Evolutionary conservation across 805 yeast genomes (phyloP), one percentile per base, ranked within the genome.

Genomic region (Metschnikowia orientalis): DNA sequence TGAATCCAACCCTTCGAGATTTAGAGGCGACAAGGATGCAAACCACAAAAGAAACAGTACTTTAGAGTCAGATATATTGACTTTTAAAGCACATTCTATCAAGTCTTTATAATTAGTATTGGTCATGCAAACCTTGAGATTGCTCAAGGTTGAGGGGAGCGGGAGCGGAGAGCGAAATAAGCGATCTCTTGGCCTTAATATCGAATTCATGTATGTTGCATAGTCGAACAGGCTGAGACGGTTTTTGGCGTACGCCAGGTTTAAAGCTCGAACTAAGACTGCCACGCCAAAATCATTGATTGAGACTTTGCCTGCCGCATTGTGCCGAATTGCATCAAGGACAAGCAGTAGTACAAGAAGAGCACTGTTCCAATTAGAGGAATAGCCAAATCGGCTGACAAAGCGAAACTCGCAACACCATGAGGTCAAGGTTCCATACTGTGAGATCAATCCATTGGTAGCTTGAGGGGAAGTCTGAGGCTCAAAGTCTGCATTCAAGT

Each of bases 321-420:
- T n/a, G n/a, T n/a, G n/a, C n/a, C n/a, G n/a, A n/a, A n/a, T n/a
- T n/a, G n/a, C n/a, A n/a, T n/a, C n/a, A n/a, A n/a, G n/a, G n/a
- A n/a, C n/a, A n/a, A n/a, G n/a, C n/a, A n/a, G n/a, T n/a, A n/a
- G n/a, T n/a, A n/a, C n/a, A n/a, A n/a, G n/a, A n/a, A n/a, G n/a
- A n/a, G n/a, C n/a, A n/a, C n/a, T n/a, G n/a, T n/a, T n/a, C n/a
- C n/a, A n/a, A n/a, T n/a, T n/a, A n/a, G n/a, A n/a, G n/a, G n/a
- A n/a, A n/a, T n/a, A n/a, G 5, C 44, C 45, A 14, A 29, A 43
- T 7, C 44, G 38, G 3, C 43, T 40, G 8, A 57, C 26, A 32
- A 48, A 52, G 18, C 31, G 35, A 27, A 55, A 50, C 35, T 47
- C 40, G 2, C 35, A 40, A 9, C 53, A 27, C 58, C 61, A 56